Base-by-base conservation (phyloP, 2,329 filamentous ascomycete genomes). In the Achaetomium macrosporum region DNA sequence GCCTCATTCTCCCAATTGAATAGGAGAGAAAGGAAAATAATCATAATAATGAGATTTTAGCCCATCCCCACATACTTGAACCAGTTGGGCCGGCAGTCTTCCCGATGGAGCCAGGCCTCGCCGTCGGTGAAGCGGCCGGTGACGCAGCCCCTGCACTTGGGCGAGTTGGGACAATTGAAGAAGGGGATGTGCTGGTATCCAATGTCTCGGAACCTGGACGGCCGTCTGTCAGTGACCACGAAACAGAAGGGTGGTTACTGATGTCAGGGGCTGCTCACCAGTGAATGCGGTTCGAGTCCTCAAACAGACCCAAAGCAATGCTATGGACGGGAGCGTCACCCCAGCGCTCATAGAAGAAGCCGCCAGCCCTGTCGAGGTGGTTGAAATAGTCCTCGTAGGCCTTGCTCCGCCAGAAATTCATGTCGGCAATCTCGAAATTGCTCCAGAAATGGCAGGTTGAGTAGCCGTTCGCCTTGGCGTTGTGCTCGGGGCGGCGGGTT, bases 381-480 rank as follows among this genome's bases (percentile, higher is more conserved):
- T 95, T 84, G 68, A 99, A 99, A 71, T 96, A 99, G 58, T 95
- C 90, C 66, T 95, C 88, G 67, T 99, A 99, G 42, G 83, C 79
- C 68, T 91, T 82, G 66, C 90, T 88, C 45, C 93, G 78, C 88
- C 90, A 99, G 71, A 99, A 96, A 58, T 81, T 81, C 79, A 99
- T 82, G 69, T 96, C 90, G 43, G 82, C 92, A 63, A 99, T 92
- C 71, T 99, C 93, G 64, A 99, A 99, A 71, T 99, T 99, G 64
- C 86, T 93, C 93, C 93, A 99, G 76, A 99, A 99, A 71, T 99
- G 93, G 69, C 93, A 99, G 2, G 93, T 97, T 33, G 90, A 95
- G 75, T 96, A 99, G 33, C 93, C 93, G 64, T 95, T 87, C 7
- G 92, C 92, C 58, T 85, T 82, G 50, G 77, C 68, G 66, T 90